These are phyloP conservation scores for Tricholomella constricta DNA, from an alignment of 768 basidiomycete genomes.

Conservation along the genomic window DNA sequence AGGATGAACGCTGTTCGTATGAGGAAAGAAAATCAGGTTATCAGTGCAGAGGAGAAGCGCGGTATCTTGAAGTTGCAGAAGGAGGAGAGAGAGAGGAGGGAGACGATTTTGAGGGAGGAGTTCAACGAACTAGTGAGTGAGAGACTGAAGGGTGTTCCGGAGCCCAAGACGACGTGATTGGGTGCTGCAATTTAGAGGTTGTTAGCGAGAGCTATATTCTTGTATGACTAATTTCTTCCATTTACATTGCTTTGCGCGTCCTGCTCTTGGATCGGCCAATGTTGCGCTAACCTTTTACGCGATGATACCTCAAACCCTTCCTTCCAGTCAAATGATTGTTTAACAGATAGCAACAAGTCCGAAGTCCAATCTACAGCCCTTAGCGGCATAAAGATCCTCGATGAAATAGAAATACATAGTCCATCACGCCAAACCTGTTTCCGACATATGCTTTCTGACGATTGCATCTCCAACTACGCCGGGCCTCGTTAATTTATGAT, in stretches of 20 bases:
- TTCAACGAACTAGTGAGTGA: constrained; percentile 84
- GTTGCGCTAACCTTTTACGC: no score
- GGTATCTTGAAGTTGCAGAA: constrained; percentile 93
- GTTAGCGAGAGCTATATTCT: no score
- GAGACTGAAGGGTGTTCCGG: constrained; percentile 54
- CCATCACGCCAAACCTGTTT: no score
- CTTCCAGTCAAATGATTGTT: no score
- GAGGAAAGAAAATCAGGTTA: constrained; percentile 99
- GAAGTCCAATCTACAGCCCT: no score
- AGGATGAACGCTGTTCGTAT: constrained; percentile 99
- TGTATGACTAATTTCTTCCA: no score
- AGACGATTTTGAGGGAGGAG: constrained; percentile 86
- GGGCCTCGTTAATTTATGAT: neutral
- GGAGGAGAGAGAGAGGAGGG: constrained; percentile 91
- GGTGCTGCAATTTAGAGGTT: no score
- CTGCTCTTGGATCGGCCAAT: neutral
- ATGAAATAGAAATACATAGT: constrained; percentile 1
- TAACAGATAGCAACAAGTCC: neutral
- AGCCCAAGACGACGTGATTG: constrained; percentile 11
- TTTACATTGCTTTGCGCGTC: no score
- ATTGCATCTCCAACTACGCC: constrained; percentile 60
- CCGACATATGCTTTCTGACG: constrained; percentile 60
- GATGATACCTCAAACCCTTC: no score
- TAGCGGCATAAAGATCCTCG: neutral
- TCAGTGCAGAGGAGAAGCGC: constrained; percentile 97